Evolutionary conservation across 129 eudicot species (phyloP).

Genomic region (Scalesia atractyloides): DNA sequence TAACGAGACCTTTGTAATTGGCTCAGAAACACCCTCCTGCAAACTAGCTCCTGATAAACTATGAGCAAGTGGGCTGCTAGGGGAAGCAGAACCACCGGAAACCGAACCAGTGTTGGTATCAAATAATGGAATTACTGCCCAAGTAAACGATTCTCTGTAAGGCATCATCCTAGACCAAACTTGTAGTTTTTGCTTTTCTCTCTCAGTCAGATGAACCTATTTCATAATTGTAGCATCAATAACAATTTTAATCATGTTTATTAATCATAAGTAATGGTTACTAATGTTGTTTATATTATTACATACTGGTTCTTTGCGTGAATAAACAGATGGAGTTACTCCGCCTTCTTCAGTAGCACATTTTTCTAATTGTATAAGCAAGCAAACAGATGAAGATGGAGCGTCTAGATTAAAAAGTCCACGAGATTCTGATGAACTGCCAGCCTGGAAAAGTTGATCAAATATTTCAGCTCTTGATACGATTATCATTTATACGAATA

Average conservation of each 20-base stretch:
- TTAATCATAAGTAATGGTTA: neutral
- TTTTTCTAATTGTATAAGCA: slow-evolving; percentile 94
- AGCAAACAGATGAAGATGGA: slow-evolving; percentile 92
- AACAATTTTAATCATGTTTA: neutral
- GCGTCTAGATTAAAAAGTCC: slow-evolving; percentile 85
- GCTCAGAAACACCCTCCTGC: slow-evolving; percentile 74
- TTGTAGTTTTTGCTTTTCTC: slow-evolving; percentile 96
- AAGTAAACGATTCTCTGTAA: slow-evolving; percentile 90
- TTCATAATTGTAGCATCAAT: slow-evolving; percentile 10
- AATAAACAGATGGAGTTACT: slow-evolving; percentile 89
- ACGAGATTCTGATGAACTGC: slow-evolving; percentile 75
- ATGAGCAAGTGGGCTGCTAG: slow-evolving; percentile 85
- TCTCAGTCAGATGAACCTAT: slow-evolving; percentile 90
- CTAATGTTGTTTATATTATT: neutral
- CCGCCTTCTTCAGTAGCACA: slow-evolving; percentile 99
- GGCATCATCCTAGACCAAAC: slow-evolving; percentile 99
- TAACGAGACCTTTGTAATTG: slow-evolving; percentile 67
- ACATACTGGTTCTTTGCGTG: slow-evolving; percentile 94
- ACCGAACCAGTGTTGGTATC: slow-evolving; percentile 76
- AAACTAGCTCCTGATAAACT: slow-evolving; percentile 69
- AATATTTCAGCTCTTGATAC: slow-evolving; percentile 10
- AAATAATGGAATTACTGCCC: slow-evolving; percentile 94
- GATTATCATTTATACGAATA: slow-evolving; percentile 3
- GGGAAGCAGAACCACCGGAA: slow-evolving; percentile 90
- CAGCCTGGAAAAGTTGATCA: slow-evolving; percentile 52